phyloP scores from a whole-genome alignment of 352 stramenopile genomes.

The Globisporangium rhizosaccharum region DNA sequence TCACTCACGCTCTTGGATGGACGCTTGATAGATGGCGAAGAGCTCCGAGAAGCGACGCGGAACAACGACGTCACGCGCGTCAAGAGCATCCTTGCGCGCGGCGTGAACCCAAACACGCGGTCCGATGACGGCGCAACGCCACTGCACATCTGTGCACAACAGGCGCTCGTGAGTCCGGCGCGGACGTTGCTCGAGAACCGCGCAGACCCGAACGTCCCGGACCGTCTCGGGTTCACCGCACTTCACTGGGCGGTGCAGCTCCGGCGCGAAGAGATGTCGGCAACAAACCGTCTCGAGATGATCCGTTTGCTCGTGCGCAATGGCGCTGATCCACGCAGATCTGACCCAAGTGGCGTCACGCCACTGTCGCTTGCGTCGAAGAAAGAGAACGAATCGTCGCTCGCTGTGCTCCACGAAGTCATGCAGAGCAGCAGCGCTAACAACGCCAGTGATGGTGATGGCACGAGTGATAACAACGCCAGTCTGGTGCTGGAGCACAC shows the following conservation, averaged over 20 bases:
- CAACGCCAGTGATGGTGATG: constrained; percentile 5
- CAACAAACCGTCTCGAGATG: constrained; percentile 57
- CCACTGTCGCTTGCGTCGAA: constrained; percentile 59
- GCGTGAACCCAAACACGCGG: constrained; percentile 42
- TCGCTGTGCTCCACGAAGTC: constrained; percentile 54
- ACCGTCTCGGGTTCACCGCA: constrained; percentile 67
- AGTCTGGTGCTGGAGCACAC: not conserved
- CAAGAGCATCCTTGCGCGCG: constrained; percentile 49
- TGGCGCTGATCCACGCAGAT: constrained; percentile 39
- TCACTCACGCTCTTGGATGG: not conserved
- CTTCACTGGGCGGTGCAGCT: constrained; percentile 82
- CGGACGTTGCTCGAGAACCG: constrained; percentile 56
- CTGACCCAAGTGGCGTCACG: constrained; percentile 45
- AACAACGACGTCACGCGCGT: constrained; percentile 70
- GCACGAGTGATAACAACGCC: constrained; percentile 11
- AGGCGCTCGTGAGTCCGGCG: constrained; percentile 54
- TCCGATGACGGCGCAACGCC: constrained; percentile 62
- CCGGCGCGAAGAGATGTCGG: constrained; percentile 65
- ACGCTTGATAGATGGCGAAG: constrained; percentile 48
- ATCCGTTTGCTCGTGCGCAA: constrained; percentile 61
- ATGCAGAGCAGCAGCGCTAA: constrained; percentile 14
- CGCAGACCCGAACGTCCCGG: constrained; percentile 52
- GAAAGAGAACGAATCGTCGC: constrained; percentile 57
- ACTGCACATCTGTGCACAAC: constrained; percentile 75
- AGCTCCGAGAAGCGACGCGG: constrained; percentile 61